Evolutionary conservation across 1,284 basidiomycete genomes (phyloP).

Genomic region (Austropuccinia psidii): DNA sequence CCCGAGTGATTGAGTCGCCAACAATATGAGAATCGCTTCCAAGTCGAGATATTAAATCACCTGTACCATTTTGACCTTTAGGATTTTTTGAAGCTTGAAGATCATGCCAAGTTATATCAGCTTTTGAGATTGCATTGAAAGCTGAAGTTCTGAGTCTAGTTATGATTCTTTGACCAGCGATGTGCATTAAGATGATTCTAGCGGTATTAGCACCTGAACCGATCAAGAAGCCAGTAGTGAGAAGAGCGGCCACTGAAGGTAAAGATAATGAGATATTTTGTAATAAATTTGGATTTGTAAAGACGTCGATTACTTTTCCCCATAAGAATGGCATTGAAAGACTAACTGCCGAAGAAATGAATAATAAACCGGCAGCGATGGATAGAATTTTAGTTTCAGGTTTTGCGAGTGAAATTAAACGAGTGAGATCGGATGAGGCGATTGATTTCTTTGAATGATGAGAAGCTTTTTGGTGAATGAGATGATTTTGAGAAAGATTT

Average conservation of each 20-base stretch:
- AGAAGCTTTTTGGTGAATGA: no score
- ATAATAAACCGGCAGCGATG: slow-evolving; percentile 42
- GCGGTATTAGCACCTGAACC: slow-evolving; percentile 83
- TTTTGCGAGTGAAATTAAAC: slow-evolving; percentile 44
- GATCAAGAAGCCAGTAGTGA: slow-evolving; percentile 72
- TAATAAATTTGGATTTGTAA: slow-evolving; percentile 58
- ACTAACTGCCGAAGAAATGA: slow-evolving; percentile 57
- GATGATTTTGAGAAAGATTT: no score
- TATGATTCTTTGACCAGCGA: slow-evolving; percentile 83
- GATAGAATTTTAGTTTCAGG: slow-evolving; percentile 44
- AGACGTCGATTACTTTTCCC: slow-evolving; percentile 85
- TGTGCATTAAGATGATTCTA: slow-evolving; percentile 78
- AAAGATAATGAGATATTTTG: slow-evolving; percentile 55
- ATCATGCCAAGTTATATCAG: slow-evolving; percentile 44
- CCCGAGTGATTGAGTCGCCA: slow-evolving; percentile 86
- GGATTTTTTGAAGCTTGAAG: slow-evolving; percentile 32
- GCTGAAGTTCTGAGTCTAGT: slow-evolving; percentile 60
- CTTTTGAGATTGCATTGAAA: neutral
- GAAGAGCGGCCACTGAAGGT: slow-evolving; percentile 66
- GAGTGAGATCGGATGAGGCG: slow-evolving; percentile 12
- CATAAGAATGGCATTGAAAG: slow-evolving; percentile 85
- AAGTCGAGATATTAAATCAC: slow-evolving; percentile 84
- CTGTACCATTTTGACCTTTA: slow-evolving; percentile 75
- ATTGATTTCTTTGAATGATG: no score
- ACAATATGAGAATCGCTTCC: slow-evolving; percentile 90